These are phyloP conservation scores for Scalesia atractyloides DNA, from an alignment of 129 eudicot species.

Conservation along the genomic window DNA sequence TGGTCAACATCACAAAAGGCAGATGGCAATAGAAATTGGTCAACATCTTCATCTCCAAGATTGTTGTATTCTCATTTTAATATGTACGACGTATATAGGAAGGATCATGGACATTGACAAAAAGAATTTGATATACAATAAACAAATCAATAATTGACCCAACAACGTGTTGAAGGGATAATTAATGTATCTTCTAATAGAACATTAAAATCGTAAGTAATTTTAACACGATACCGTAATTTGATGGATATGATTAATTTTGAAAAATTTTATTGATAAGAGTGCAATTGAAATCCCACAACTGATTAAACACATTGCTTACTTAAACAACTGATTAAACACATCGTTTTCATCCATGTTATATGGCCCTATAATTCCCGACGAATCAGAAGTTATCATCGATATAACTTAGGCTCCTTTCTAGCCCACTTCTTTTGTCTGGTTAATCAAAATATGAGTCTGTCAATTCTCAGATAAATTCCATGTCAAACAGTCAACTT, in stretches of 20 bases:
- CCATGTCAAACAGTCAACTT: not conserved
- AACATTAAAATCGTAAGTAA: not conserved
- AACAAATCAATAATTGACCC: not conserved
- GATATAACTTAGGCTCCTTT: too few species aligned
- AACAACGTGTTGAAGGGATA: not conserved
- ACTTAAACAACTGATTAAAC: too few species aligned
- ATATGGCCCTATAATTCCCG: too few species aligned
- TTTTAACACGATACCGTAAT: too few species aligned
- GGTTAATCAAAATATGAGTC: too few species aligned
- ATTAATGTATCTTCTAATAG: not conserved
- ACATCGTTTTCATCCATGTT: too few species aligned
- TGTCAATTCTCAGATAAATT: too few species aligned
- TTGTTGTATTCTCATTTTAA: not conserved
- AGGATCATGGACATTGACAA: slow-evolving; percentile 11
- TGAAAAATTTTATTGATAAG: too few species aligned
- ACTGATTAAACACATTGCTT: not conserved
- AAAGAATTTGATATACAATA: not conserved
- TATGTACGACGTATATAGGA: slow-evolving; percentile 15
- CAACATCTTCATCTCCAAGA: not conserved
- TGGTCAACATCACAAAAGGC: not conserved
- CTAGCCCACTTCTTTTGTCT: too few species aligned
- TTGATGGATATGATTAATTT: not conserved
- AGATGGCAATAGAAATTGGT: not conserved
- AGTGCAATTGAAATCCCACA: not conserved
- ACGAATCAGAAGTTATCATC: too few species aligned